Conservation (phyloP, 129 eudicot genomes). For the Centrapalus pauciflorus region DNA sequence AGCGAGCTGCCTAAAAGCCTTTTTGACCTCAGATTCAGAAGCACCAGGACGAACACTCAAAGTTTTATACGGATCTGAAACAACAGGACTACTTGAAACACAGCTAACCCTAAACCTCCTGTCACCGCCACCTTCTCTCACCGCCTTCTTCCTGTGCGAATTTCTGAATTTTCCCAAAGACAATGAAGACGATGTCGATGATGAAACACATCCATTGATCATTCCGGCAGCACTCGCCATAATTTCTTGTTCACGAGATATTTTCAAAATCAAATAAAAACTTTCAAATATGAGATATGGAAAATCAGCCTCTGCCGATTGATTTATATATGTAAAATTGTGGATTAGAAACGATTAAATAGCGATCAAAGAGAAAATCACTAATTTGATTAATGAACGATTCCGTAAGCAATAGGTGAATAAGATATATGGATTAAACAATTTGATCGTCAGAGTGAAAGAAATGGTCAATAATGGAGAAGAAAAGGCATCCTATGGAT, state of each 20-base stretch:
- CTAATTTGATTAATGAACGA: slow-evolving; percentile 8
- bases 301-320: background rate
- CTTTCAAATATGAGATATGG: background rate
- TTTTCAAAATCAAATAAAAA: background rate
- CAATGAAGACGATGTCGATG: slow-evolving; percentile 16
- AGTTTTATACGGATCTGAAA: slow-evolving; percentile 76
- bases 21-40: slow-evolving; percentile 83
- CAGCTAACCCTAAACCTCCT: slow-evolving; percentile 33
- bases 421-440: slow-evolving; percentile 2
- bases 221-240: slow-evolving; percentile 43
- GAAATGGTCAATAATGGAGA: slow-evolving; percentile 23
- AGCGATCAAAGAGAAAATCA: slow-evolving; percentile 17
- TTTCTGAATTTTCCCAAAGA: slow-evolving; percentile 22
- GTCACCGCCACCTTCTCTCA: slow-evolving; percentile 9
- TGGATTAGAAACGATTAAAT: background rate
- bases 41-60: slow-evolving; percentile 64
- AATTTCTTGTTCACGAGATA: background rate
- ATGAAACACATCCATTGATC: slow-evolving; percentile 27
- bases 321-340: slow-evolving; percentile 3
- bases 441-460: slow-evolving; percentile 14
- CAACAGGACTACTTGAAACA: slow-evolving; percentile 26
- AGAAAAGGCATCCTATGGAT: slow-evolving; percentile 2
- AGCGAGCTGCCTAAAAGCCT: slow-evolving; percentile 83
- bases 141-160: slow-evolving; percentile 19
- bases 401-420: slow-evolving; percentile 15